These are phyloP conservation scores for Penstemon newberryi DNA, from an alignment of 257 asterid genomes.

Conservation along the genomic window DNA sequence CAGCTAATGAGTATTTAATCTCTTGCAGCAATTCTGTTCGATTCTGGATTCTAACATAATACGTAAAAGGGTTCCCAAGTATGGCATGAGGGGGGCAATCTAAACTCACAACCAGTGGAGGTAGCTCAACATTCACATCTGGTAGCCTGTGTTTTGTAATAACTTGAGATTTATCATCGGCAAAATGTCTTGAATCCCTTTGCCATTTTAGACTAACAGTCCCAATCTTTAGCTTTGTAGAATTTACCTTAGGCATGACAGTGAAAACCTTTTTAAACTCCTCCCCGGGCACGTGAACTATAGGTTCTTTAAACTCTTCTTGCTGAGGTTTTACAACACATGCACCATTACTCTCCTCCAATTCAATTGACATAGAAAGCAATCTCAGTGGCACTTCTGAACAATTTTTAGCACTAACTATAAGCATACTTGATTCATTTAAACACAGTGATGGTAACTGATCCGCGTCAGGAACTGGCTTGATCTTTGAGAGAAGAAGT, in stretches of 20 bases:
- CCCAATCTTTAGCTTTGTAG: slow-evolving; percentile 52
- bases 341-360: slow-evolving; percentile 40
- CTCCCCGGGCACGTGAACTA: slow-evolving; percentile 78
- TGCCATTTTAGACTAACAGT: slow-evolving; percentile 74
- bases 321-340: slow-evolving; percentile 55
- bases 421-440: slow-evolving; percentile 68
- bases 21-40: slow-evolving; percentile 79
- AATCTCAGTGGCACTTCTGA: slow-evolving; percentile 80
- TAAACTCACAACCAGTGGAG: slow-evolving; percentile 68
- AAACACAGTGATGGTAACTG: slow-evolving; percentile 61
- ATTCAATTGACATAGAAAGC: slow-evolving; percentile 70
- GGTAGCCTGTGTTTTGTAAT: slow-evolving; percentile 63
- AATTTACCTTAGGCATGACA: slow-evolving; percentile 55
- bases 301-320: slow-evolving; percentile 45
- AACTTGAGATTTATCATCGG: slow-evolving; percentile 43
- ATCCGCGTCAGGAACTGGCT: slow-evolving; percentile 56
- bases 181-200: slow-evolving; percentile 44
- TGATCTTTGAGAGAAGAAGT: slow-evolving; percentile 69
- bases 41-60: slow-evolving; percentile 54
- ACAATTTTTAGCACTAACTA: slow-evolving; percentile 74
- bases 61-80: slow-evolving; percentile 73
- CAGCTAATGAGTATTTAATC: slow-evolving; percentile 79
- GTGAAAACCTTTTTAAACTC: slow-evolving; percentile 87
- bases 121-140: slow-evolving; percentile 69
- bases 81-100: slow-evolving; percentile 82